Base-by-base conservation (phyloP, 179 eudicot genomes). In the Drosera spatulata region DNA sequence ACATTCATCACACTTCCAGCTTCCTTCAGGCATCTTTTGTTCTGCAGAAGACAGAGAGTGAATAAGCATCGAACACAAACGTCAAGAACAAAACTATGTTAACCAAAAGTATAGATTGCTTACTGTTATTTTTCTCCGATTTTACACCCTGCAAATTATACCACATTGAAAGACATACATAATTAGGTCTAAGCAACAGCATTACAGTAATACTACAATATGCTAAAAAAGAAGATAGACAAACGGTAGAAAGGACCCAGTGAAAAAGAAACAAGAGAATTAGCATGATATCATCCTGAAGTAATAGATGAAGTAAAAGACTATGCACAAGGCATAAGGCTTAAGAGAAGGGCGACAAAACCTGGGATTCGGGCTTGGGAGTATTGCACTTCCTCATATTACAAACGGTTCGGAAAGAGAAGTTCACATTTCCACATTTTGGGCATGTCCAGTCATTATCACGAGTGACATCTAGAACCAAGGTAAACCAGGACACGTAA, bases 321-420 rank as follows among this genome's bases (percentile, higher is more conserved):
- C 33, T 22, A 0, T 22, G 33, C 33, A 22, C 33, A 22, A 22
- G 33, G 1, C 33, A 22, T 22, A 22, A 7, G 9, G 3, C 11
- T 4, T 1, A 55, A 53, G 22, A 53, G 41, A 33, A 55, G 22
- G 38, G 39, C 22, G 42, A 53, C 73, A 22, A 53, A 63, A 89
- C 96, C 99, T 93, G 96, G 50, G 87, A 67, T 66, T 84, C 99
- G 60, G 99, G 99, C 88, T 89, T 93, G 61, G 90, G 88, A 5
- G 99, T 93, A 60, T 79, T 83, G 80, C 99, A 89, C 61, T 93
- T 93, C 84, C 97, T 86, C 99, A 93, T 93, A 69, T 93, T 93
- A 69, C 99, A 93, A 75, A 86, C 83, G 39, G 89, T 76, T 78
- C 99, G 71, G 39, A 93, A 93, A 4, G 99, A 86, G 76, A 89